Evolutionary conservation across 495 filamentous ascomycete genomes (phyloP).

Genomic region (Lasiosphaeria hispida): DNA sequence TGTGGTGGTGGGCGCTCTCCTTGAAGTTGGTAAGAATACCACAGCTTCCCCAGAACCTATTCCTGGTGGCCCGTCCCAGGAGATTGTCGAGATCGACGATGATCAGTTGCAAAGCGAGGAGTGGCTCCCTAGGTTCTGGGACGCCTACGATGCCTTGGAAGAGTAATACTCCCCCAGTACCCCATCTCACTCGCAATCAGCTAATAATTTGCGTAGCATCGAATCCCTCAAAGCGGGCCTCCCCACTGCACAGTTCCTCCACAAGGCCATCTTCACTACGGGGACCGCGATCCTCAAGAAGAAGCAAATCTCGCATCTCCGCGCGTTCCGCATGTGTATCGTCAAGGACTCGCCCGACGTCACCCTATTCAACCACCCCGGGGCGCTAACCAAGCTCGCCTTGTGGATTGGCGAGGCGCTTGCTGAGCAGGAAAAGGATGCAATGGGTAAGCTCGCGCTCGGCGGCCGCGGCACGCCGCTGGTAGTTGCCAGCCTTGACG

Average conservation of each 20-base stretch:
- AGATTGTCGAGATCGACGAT: conserved; percentile 43
- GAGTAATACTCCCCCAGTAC: conserved; percentile 48
- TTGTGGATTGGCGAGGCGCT: conserved; percentile 94
- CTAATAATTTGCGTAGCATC: conserved; percentile 48
- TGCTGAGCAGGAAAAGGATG: conserved; percentile 78
- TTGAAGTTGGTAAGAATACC: conserved; percentile 75
- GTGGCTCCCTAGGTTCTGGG: conserved; percentile 80
- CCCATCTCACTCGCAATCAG: conserved; percentile 4
- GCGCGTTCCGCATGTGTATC: conserved; percentile 90
- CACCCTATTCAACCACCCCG: conserved; percentile 81
- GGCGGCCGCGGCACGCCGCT: conserved; percentile 76
- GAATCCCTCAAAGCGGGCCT: conserved; percentile 74
- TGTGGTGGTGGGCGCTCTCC: conserved; percentile 81
- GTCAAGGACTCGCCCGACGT: conserved; percentile 95
- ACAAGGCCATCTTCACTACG: conserved; percentile 89
- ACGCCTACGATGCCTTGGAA: conserved; percentile 86
- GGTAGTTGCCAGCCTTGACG: conserved; percentile 85
- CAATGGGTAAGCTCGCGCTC: conserved; percentile 62
- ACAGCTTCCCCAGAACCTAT: conserved; percentile 28
- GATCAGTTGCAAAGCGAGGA: conserved; percentile 57
- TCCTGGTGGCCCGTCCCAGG: conserved; percentile 24
- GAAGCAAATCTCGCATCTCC: conserved; percentile 85
- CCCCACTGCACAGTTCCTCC: conserved; percentile 81
- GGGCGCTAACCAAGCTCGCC: conserved; percentile 86
- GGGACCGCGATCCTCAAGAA: conserved; percentile 89